Base-by-base conservation (phyloP, 176 grass and related monocot species). In the Cenchrus fungigraminus region DNA sequence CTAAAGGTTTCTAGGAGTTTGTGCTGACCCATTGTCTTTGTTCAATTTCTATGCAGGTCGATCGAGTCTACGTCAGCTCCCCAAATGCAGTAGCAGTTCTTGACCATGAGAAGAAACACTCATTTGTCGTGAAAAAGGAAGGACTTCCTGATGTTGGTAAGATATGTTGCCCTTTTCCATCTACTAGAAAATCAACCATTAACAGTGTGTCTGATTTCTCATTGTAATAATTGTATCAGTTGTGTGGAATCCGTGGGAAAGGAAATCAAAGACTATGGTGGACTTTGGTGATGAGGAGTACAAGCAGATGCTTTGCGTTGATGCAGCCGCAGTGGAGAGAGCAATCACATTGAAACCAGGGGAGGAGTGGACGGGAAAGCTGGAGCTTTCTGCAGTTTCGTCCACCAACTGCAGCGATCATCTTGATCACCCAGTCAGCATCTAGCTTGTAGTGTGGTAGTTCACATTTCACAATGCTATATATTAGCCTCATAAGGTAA, bases 201-300 rank as follows among this genome's bases (percentile, higher is more conserved):
- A 54, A 9, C 6, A 53, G 8, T 6, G 6, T 40, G 37, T 40
- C 37, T 40, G 9, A 65, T 73, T 66, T 44, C 68, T 10, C 64
- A 71, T 57, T 49, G 10, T 28, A 42, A 64, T 42, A n/a, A 55
- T 15, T 45, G n/a, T 81, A 32, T 9, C 79, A 98, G 96, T 94
- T 54, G 96, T 95, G 19, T 98, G 96, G 96, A 98, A 98, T 59
- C 96, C 93, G 4, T 95, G 96, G 96, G 93, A 95, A 47, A 98
- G 88, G 85, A 98, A 92, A 75, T 88, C 96, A 0, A 95, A 88
- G 77, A 85, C 46, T 12, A 95, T 95, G 53, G 8, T 62, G 1
- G 96, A 98, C 78, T 87, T 98, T 0, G 93, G 91, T 1, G 96
- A 98, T 12, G 93, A 94, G 68, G 96, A 98, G 83, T 98, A 95